phyloP scores from a whole-genome alignment of 2,329 filamentous ascomycete genomes.

The Sporothrix variecibatus region DNA sequence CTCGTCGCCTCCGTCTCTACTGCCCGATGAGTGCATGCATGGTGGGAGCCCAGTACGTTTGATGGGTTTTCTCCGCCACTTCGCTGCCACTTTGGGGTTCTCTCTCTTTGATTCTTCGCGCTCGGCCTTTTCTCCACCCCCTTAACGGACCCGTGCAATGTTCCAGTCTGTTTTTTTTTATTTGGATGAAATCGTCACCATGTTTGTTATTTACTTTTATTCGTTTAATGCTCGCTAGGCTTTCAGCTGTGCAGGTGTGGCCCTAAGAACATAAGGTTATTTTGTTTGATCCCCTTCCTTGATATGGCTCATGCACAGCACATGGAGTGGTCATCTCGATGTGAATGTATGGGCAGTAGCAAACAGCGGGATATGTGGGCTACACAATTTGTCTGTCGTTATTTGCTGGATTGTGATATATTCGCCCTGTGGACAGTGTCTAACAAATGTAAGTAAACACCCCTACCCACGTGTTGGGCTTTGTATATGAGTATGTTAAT shows the following conservation, averaged over 20 bases:
- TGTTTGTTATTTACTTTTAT: not conserved
- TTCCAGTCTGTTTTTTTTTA: not conserved
- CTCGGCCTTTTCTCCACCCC: not conserved
- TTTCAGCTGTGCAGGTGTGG: conserved; percentile 1
- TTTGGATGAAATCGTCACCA: not conserved
- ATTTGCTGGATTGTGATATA: not conserved
- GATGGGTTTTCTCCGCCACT: not conserved
- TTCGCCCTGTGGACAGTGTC: not conserved
- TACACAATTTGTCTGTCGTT: not conserved
- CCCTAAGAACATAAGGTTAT: not conserved
- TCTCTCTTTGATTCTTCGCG: not conserved
- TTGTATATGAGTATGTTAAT: not conserved
- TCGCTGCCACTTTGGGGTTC: not conserved
- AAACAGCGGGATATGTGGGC: not conserved
- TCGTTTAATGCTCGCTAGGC: conserved; percentile 9
- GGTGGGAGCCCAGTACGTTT: not conserved
- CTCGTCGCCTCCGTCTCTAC: not conserved
- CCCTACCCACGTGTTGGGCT: conserved; percentile 3
- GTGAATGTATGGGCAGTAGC: not conserved
- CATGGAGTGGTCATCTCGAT: not conserved
- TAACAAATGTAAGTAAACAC: not conserved
- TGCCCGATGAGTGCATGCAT: not conserved
- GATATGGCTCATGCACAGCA: not conserved
- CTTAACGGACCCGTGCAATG: not conserved
- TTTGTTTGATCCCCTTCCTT: not conserved